Conservation (phyloP, 768 basidiomycete genomes). For the Calocybe cyanea region DNA sequence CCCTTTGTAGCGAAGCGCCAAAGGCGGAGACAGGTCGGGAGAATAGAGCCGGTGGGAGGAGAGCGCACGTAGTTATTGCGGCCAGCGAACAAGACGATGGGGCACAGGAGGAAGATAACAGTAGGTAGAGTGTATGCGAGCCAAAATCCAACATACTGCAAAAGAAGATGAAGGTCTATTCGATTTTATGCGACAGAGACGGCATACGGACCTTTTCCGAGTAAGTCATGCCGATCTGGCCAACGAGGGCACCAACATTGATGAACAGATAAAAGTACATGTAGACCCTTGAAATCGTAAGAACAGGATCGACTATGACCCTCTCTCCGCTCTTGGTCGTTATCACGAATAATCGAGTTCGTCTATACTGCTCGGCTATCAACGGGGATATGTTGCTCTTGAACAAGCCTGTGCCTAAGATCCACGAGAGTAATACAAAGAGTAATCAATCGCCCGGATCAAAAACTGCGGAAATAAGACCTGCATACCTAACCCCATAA, state of each 20-base stretch:
- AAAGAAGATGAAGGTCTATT: too few species aligned
- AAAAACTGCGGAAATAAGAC: constrained; percentile 35
- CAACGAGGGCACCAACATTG: constrained; percentile 67
- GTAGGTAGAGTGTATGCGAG: constrained; percentile 68
- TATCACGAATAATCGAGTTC: constrained; percentile 48
- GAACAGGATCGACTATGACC: constrained; percentile 67
- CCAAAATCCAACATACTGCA: constrained; percentile 61
- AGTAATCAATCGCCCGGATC: too few species aligned
- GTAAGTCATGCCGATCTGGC: constrained; percentile 68
- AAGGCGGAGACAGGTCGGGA: constrained; percentile 44
- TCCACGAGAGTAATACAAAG: constrained; percentile 35
- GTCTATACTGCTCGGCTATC: constrained; percentile 71
- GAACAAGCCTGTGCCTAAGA: constrained; percentile 72
- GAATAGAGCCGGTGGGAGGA: constrained; percentile 64
- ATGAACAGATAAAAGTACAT: constrained; percentile 77
- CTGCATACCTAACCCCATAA: constrained; percentile 56
- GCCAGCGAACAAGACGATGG: constrained; percentile 54
- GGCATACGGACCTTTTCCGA: constrained; percentile 52
- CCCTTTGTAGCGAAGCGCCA: constrained; percentile 44
- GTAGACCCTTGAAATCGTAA: constrained; percentile 70
- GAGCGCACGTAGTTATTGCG: constrained; percentile 50
- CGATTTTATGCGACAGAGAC: too few species aligned
- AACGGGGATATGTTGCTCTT: constrained; percentile 77
- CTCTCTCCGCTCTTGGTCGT: constrained; percentile 55
- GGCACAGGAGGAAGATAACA: constrained; percentile 54